A percentile compares a stretch with the other conserved stretches of the same genome.
Evolutionary conservation across 371 early-diverging fungal genomes (phyloP).

Genomic region (Rhizopus arrhizus): DNA sequence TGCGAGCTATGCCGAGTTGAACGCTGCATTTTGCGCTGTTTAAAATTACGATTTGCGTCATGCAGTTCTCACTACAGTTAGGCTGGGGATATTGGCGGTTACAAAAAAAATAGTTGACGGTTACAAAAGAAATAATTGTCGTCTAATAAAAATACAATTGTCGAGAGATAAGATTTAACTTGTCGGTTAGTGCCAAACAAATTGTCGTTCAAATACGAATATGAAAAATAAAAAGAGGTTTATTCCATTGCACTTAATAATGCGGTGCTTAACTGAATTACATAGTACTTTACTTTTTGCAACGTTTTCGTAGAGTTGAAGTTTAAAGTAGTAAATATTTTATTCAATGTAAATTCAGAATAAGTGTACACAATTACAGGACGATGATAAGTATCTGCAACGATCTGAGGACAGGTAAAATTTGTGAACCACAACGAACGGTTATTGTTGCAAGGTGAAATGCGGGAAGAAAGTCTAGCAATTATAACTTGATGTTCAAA

Average conservation of each 20-base stretch:
- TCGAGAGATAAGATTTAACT: not conserved
- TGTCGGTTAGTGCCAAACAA: not conserved
- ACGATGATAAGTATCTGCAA: not conserved
- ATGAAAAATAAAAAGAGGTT: conserved; percentile 1
- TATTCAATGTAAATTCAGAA: not conserved
- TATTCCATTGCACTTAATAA: not conserved
- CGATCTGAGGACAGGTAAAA: not conserved
- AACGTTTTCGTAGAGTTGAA: no score
- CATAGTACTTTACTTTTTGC: conserved; percentile 1
- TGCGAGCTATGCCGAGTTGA: not conserved
- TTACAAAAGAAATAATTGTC: no score
- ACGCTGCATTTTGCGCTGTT: conserved; percentile 3
- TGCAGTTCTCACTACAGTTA: no score
- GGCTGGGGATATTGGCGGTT: no score
- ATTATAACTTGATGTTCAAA: not conserved
- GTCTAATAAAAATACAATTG: conserved; percentile 1
- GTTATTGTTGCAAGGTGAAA: not conserved
- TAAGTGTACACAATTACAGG: not conserved
- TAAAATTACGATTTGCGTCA: not conserved
- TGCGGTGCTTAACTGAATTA: conserved; percentile 1
- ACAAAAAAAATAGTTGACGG: not conserved
- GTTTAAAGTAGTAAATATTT: no score
- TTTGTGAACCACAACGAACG: not conserved
- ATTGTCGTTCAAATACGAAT: no score
- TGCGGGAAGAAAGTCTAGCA: not conserved